Evolutionary conservation across 2,329 filamentous ascomycete species (phyloP), one percentile per base, ranked within the genome.

Genomic region (Calcarisporium arbuscula): DNA sequence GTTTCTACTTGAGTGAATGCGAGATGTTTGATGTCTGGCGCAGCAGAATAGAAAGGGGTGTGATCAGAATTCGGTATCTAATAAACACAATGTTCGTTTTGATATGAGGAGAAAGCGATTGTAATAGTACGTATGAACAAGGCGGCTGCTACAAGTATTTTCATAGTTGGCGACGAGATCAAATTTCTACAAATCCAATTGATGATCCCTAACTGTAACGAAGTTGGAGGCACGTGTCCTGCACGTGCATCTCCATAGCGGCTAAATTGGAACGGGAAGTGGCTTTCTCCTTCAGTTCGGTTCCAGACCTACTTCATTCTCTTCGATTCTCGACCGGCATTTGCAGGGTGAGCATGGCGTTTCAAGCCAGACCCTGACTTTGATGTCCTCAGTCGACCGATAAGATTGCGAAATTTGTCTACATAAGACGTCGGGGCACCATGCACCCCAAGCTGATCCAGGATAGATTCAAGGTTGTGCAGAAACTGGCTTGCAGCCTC

Each of bases 401-500:
- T 33, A 32, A 63, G 40, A 8, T 49, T 43, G 23, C 52, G 48
- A 14, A 62, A 60, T 33, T 52, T 58, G 11, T 51, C 50, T 11
- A 63, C 50, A 36, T 64, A 65, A 6, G 56, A 43, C 2, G 51
- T 39, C 5, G 57, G 56, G 1, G 56, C 61, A 6, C 57, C 57
- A 27, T 56, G 47, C 8, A 48, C 38, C 16, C 53, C 56, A 19
- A 65, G 48, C 19, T 42, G 46, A 10, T 59, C 56, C 6, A 56
- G 46, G 6, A 57, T 44, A 21, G 35, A 44, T 34, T 64, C 58
- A 1, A 65, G 52, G n/a, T 42, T 51, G 30, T 64, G 51, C 14
- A 68, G 43, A 35, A 65, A 67, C 38, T 62, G 64, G 30, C 55
- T 61, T 27, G 67, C 62, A 9, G 60, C 59, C 29, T 68, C 65